Percentiles rank a stretch among this genome's conserved stretches.
phyloP scores from a whole-genome alignment of 768 basidiomycete genomes.

The Suillus bovinus region DNA sequence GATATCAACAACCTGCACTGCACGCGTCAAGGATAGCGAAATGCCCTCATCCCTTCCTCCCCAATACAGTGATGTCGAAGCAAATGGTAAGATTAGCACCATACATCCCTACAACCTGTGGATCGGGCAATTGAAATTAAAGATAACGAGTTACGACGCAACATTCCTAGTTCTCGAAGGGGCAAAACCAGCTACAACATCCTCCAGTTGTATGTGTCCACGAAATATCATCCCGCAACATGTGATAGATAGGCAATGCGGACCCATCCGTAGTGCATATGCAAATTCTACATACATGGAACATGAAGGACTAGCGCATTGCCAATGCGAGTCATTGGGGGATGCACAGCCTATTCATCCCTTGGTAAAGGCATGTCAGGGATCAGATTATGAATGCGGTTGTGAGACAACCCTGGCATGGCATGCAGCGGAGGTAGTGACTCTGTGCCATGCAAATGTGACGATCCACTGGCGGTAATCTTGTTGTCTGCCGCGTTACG shows the following conservation, averaged over 20 bases:
- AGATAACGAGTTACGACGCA: slow-evolving; percentile 17
- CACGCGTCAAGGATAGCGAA: slow-evolving; percentile 6
- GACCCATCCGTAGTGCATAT: neutral
- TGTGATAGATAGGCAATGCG: slow-evolving; percentile 8
- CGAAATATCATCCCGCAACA: neutral
- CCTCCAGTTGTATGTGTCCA: neutral
- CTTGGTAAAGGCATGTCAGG: slow-evolving; percentile 52
- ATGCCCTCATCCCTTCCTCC: slow-evolving; percentile 4
- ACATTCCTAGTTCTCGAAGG: slow-evolving; percentile 1
- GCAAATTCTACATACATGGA: slow-evolving; percentile 4
- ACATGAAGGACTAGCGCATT: neutral
- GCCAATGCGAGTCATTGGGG: slow-evolving; percentile 1
- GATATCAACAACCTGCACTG: neutral
- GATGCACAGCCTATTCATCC: slow-evolving; percentile 23
- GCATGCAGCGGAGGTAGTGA: slow-evolving; percentile 1
- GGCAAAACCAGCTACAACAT: slow-evolving; percentile 3
- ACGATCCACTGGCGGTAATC: slow-evolving; percentile 26
- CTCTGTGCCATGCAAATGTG: slow-evolving; percentile 27
- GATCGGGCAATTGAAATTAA: slow-evolving; percentile 15
- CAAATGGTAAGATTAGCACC: slow-evolving; percentile 1
- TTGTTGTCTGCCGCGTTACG: slow-evolving; percentile 19
- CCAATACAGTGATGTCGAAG: slow-evolving; percentile 2
- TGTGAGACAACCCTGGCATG: slow-evolving; percentile 35
- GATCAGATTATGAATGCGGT: slow-evolving; percentile 57
- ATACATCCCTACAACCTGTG: neutral